These are phyloP conservation scores for Pseudozyma pruni DNA, from an alignment of 1,284 basidiomycete species.

Conservation along the genomic window DNA sequence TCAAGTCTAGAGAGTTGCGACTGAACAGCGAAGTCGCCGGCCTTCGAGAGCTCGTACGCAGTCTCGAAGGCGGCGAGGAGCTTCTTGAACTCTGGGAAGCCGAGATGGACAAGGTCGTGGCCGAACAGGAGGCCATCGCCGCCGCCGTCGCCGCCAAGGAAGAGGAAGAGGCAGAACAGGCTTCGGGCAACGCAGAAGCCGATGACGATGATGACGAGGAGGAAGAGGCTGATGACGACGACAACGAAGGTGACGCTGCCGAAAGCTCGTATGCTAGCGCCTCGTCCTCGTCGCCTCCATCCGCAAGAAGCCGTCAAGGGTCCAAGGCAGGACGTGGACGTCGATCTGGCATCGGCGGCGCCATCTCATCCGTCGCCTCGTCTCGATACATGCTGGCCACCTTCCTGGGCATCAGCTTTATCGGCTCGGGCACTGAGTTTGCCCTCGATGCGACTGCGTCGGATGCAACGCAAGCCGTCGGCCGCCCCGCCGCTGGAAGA, in stretches of 20 bases:
- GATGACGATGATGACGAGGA: slow-evolving; percentile 58
- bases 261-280: slow-evolving; percentile 37
- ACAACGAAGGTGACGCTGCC: slow-evolving; percentile 38
- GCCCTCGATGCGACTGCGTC: slow-evolving; percentile 27
- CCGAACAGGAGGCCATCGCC: slow-evolving; percentile 37
- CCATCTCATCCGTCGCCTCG: slow-evolving; percentile 30
- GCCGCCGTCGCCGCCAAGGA: slow-evolving; percentile 39
- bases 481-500: slow-evolving; percentile 34
- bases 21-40: slow-evolving; percentile 59
- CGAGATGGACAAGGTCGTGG: slow-evolving; percentile 60
- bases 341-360: slow-evolving; percentile 20
- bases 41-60: slow-evolving; percentile 58
- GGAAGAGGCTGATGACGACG: slow-evolving; percentile 52
- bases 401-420: slow-evolving; percentile 59
- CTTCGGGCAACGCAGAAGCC: slow-evolving; percentile 14
- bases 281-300: slow-evolving; percentile 35
- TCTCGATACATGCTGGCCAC: slow-evolving; percentile 64
- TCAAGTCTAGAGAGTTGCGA: slow-evolving; percentile 61
- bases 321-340: slow-evolving; percentile 20
- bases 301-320: slow-evolving; percentile 26
- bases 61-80: slow-evolving; percentile 65
- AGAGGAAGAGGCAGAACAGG: slow-evolving; percentile 49
- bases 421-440: slow-evolving; percentile 54
- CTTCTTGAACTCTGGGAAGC: slow-evolving; percentile 60
- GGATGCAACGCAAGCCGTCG: slow-evolving; percentile 17